phyloP scores from a whole-genome alignment of 2,329 filamentous ascomycete genomes.

The Ophiostoma sp. region DNA sequence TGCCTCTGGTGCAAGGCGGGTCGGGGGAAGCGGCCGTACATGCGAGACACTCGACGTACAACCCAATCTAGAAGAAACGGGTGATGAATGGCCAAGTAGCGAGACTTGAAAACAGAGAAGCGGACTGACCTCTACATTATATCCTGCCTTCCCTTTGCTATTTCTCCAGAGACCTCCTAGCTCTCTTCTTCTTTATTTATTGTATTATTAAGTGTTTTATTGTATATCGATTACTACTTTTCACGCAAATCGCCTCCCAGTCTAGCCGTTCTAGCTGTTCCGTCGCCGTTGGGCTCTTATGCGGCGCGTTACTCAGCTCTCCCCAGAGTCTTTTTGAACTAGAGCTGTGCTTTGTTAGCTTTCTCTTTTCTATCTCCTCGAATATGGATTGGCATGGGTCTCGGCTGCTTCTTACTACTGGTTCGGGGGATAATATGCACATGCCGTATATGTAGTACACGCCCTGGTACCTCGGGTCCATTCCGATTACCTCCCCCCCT shows the following conservation, averaged over 20 bases:
- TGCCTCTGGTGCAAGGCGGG: neutral
- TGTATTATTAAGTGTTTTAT: neutral
- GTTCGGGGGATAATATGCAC: neutral
- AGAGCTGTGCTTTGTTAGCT: slow-evolving; percentile 1
- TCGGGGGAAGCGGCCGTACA: neutral
- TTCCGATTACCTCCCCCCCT: neutral
- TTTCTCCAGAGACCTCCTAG: neutral
- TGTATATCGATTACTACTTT: neutral
- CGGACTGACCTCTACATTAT: neutral
- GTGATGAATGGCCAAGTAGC: neutral
- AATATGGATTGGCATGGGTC: neutral
- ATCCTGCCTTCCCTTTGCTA: neutral
- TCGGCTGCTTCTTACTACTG: neutral
- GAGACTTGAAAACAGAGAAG: neutral
- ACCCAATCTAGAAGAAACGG: slow-evolving; percentile 6
- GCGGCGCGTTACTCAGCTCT: slow-evolving; percentile 6
- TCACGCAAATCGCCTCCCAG: neutral
- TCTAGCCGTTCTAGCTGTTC: neutral
- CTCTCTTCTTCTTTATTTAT: neutral
- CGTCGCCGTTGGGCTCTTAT: neutral
- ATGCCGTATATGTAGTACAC: neutral
- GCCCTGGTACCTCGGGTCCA: neutral
- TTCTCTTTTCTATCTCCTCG: neutral
- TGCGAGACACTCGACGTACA: neutral
- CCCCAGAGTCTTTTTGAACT: neutral